phyloP scores from a whole-genome alignment of 176 grass and related monocot species.

The Dendrocalamus sinicus region DNA sequence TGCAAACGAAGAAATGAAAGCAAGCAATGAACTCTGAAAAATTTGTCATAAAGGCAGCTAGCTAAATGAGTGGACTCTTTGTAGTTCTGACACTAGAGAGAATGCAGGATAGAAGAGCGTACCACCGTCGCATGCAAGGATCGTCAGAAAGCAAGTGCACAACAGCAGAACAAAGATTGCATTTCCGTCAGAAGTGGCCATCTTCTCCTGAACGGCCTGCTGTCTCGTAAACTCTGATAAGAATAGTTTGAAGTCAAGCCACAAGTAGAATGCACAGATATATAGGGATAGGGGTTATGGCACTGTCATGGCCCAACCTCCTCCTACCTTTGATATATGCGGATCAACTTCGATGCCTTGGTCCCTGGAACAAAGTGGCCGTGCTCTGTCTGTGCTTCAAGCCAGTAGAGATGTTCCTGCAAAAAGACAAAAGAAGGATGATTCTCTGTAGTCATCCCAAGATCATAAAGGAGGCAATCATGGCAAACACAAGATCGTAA shows the following conservation, averaged over 20 bases:
- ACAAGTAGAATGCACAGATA: constrained; percentile 22
- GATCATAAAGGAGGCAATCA: constrained; percentile 46
- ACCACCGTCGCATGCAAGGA: constrained; percentile 46
- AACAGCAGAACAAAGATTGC: constrained; percentile 20
- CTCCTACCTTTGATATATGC: neutral
- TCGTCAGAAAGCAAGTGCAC: neutral
- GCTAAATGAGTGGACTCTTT: neutral
- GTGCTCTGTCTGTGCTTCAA: neutral
- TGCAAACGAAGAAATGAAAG: neutral
- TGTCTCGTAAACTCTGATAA: neutral
- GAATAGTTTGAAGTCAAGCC: neutral
- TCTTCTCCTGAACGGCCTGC: constrained; percentile 6
- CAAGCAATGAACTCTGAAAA: neutral
- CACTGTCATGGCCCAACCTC: constrained; percentile 19
- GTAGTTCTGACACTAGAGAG: neutral
- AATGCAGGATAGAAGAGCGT: constrained; percentile 2
- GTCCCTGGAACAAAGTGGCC: constrained; percentile 18
- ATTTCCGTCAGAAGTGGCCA: neutral
- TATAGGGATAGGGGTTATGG: constrained; percentile 5
- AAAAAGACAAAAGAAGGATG: neutral
- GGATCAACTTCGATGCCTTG: constrained; percentile 1
- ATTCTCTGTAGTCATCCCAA: constrained; percentile 36
- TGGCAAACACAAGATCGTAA: neutral
- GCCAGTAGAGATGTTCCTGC: constrained; percentile 18
- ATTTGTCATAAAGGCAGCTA: neutral